Evolutionary conservation across 805 yeast species (phyloP).

Genomic region (Metschnikowia dekortorum): DNA sequence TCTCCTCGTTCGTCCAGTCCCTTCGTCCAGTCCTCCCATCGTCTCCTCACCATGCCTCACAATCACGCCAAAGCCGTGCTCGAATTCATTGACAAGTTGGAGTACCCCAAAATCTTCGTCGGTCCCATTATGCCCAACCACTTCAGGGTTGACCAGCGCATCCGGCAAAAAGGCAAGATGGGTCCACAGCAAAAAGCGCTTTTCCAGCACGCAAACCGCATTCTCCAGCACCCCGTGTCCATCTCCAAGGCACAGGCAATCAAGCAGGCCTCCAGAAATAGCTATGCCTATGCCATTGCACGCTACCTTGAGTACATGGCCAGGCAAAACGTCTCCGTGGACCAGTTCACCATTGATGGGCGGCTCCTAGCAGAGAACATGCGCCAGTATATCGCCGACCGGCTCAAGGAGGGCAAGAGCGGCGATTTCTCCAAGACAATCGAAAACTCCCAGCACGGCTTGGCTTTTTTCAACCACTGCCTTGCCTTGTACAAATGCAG

Average conservation of each 20-base stretch:
- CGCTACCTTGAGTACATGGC: constrained; percentile 1
- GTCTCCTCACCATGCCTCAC: background rate
- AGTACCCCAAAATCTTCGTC: background rate
- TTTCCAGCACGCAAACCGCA: background rate
- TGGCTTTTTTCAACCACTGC: background rate
- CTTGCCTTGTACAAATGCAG: background rate
- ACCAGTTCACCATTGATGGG: background rate
- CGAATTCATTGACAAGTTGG: background rate
- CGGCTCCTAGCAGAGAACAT: background rate
- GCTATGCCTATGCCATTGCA: constrained; percentile 1
- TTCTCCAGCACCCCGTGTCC: background rate
- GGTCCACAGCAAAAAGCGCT: background rate
- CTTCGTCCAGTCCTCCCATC: no score
- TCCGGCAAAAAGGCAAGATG: background rate
- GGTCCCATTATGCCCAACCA: background rate
- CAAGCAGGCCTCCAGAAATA: background rate
- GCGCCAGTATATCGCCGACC: background rate
- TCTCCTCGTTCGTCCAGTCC: no score
- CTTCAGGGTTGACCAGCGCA: background rate
- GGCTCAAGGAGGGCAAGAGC: background rate
- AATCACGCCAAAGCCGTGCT: background rate
- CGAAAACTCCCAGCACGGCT: background rate
- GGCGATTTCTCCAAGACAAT: background rate
- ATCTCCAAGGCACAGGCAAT: background rate
- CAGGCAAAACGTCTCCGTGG: background rate